Percentiles rank a stretch among this genome's conserved stretches.
Conservation (phyloP, 2,329 filamentous ascomycete species). For the Fusarium floridanum region DNA sequence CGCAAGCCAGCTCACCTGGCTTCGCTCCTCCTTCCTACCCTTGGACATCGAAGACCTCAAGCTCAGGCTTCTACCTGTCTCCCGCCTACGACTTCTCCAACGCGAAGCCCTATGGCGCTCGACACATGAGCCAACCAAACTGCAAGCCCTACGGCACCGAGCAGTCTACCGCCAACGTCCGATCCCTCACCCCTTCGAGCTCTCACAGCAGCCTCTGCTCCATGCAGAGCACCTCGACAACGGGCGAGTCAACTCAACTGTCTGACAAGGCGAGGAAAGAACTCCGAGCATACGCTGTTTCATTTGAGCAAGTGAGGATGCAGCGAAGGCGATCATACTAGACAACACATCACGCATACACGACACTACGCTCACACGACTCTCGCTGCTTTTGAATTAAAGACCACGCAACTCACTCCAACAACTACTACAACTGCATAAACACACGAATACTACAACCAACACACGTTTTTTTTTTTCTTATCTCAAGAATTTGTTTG, state of each 20-base stretch:
- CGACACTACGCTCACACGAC: slow-evolving; percentile 22
- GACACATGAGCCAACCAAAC: slow-evolving; percentile 53
- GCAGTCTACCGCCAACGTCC: slow-evolving; percentile 44
- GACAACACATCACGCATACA: slow-evolving; percentile 32
- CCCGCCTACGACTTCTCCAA: slow-evolving; percentile 82
- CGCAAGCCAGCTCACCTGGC: slow-evolving; percentile 69
- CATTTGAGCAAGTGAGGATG: slow-evolving; percentile 84
- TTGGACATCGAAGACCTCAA: slow-evolving; percentile 56
- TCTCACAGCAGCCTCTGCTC: slow-evolving; percentile 89
- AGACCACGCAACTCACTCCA: slow-evolving; percentile 51
- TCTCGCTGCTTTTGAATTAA: slow-evolving; percentile 20
- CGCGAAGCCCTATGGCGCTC: slow-evolving; percentile 68
- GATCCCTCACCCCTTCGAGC: slow-evolving; percentile 76
- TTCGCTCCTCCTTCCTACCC: slow-evolving; percentile 65
- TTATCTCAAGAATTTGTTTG: slow-evolving; percentile 50
- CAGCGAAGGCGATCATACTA: slow-evolving; percentile 71
- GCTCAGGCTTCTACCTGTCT: slow-evolving; percentile 74
- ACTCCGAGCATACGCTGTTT: slow-evolving; percentile 86
- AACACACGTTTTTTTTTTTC: slow-evolving; percentile 29
- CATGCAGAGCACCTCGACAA: slow-evolving; percentile 72
- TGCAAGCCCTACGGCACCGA: slow-evolving; percentile 43
- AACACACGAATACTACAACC: slow-evolving; percentile 35
- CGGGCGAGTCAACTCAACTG: slow-evolving; percentile 67
- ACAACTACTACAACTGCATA: slow-evolving; percentile 39
- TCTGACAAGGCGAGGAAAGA: slow-evolving; percentile 84